These are phyloP conservation scores for Austroboletus niveus DNA, from an alignment of 1,284 basidiomycete species.

Conservation along the genomic window DNA sequence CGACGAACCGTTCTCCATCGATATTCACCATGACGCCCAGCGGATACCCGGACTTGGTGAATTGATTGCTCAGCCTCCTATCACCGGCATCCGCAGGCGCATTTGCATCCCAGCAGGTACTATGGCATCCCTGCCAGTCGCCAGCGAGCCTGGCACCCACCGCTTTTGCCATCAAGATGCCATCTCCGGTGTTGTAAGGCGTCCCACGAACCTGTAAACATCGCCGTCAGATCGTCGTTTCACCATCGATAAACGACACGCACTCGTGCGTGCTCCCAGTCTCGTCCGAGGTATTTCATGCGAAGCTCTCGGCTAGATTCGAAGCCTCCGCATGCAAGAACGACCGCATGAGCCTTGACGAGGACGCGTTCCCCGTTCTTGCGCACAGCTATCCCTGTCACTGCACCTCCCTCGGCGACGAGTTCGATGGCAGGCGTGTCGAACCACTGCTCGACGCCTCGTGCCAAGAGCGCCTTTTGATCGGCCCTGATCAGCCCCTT, in stretches of 20 bases:
- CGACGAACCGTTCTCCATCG: constrained; percentile 57
- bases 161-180: constrained; percentile 48
- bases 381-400: constrained; percentile 46
- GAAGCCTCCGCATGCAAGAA: constrained; percentile 65
- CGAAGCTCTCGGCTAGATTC: constrained; percentile 56
- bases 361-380: constrained; percentile 35
- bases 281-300: constrained; percentile 48
- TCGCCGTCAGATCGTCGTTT: constrained; percentile 4
- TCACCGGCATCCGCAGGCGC: constrained; percentile 50
- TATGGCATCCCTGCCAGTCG: constrained; percentile 65
- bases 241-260: constrained; percentile 8
- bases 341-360: constrained; percentile 43
- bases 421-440: constrained; percentile 48
- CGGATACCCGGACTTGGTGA: constrained; percentile 71
- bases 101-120: constrained; percentile 70
- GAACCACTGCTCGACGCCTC: constrained; percentile 56
- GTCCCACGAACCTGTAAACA: constrained; percentile 60
- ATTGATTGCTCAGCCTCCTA: constrained; percentile 61
- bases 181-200: constrained; percentile 66
- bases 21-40: constrained; percentile 66
- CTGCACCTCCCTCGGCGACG: constrained; percentile 35
- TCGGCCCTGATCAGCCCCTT: constrained; percentile 66
- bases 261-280: constrained; percentile 59
- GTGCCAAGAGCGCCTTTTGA: constrained; percentile 45
- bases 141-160: constrained; percentile 56